Base-by-base conservation (phyloP, 345 rosid species). In the Reutealis trisperma region DNA sequence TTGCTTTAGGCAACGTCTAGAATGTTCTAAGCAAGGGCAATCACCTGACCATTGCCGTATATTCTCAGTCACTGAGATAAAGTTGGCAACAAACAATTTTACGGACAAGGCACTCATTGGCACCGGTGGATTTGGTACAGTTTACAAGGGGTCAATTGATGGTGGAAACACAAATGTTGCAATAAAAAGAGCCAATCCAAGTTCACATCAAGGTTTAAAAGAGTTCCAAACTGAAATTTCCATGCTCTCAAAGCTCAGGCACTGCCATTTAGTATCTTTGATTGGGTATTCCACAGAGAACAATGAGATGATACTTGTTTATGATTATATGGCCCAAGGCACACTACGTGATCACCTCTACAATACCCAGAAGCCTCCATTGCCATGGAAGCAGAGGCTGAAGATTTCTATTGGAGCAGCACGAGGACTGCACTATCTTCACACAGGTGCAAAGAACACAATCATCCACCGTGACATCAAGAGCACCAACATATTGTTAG, bases 141-240 rank as follows among this genome's bases (percentile, higher is more conserved):
- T 67, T 22, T 67, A 67, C 14, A 67, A n/a, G 21, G 71, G 71
- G 1, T 22, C 54, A 15, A 45, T 67, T 4, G 71, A 45, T 22
- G 16, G 21, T 67, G 71, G 71, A 27, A 67, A 2, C 54, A 67
- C 18, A 2, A 67, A 0, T 42, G 71, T 67, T 42, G 71, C 71
- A 12, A 47, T 67, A 67, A 67, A 67, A 8, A 32, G 57, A 1
- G 71, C 71, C 34, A 67, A 45, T 13, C 19, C 55, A n/a, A 67
- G 51, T 67, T 67, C 71, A 22, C 71, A 67, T 21, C 71, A 67
- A 67, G 71, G 71, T 22, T 51, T 67, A 22, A 67, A 49, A 45
- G 71, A 67, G 54, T 67, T 67, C 34, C 37, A 67, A 67, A 67
- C 71, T 22, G 71, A 67, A 67, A 67, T 67, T 52, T n/a, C 55